Evolutionary conservation across 306 rosid species (phyloP).

Genomic region (Notholithocarpus densiflorus): DNA sequence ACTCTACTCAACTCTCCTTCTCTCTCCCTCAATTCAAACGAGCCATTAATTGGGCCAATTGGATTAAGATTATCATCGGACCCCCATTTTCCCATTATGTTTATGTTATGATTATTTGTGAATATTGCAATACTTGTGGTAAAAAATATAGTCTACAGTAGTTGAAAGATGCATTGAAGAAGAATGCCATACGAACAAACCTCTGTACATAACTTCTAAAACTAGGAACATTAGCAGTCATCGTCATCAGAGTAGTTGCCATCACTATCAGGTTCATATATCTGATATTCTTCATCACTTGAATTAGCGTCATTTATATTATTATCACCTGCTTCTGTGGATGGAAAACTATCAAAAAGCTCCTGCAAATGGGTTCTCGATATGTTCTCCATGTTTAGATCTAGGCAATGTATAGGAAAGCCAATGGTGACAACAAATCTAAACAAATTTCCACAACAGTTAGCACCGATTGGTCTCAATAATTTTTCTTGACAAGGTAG

Average conservation of each 20-base stretch:
- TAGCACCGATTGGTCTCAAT: neutral
- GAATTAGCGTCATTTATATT: conserved; percentile 22
- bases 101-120: neutral
- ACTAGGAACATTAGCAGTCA: conserved; percentile 12
- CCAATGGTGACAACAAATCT: conserved; percentile 1
- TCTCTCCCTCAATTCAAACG: too few relatives aligned
- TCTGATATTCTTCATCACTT: conserved; percentile 67
- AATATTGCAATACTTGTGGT: neutral
- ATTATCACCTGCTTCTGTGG: conserved; percentile 27
- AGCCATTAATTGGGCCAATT: too few relatives aligned
- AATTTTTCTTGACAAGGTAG: neutral
- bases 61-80: neutral
- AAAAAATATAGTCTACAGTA: neutral
- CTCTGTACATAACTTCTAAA: neutral
- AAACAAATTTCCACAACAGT: neutral
- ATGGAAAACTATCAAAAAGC: conserved; percentile 78
- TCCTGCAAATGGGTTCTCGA: conserved; percentile 79
- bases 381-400: conserved; percentile 49
- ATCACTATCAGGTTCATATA: conserved; percentile 64
- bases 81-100: neutral
- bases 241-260: conserved; percentile 38
- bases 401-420: conserved; percentile 53
- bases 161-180: neutral
- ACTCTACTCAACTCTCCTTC: too few relatives aligned
- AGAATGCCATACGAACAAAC: neutral